Conservation (phyloP, 176 grass and related monocot species). For the Carex cristatella region DNA sequence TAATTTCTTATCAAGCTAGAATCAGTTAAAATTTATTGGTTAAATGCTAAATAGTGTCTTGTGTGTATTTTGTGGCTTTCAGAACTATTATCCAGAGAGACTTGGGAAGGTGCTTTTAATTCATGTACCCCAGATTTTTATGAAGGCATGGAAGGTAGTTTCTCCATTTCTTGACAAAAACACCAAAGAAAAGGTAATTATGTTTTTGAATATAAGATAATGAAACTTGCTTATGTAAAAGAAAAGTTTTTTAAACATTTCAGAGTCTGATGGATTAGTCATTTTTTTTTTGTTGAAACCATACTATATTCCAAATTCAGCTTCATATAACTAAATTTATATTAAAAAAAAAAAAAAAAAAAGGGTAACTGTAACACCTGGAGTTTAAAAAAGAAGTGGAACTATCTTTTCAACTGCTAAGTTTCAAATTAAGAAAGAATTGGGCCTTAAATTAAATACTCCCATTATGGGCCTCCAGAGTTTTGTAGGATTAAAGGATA, state of each 20-base stretch:
- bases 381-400: too few relatives aligned
- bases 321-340: conserved; percentile 2
- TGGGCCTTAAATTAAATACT: neutral
- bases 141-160: conserved; percentile 87
- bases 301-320: neutral
- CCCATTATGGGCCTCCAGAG: neutral
- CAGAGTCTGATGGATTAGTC: too few relatives aligned
- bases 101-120: conserved; percentile 60
- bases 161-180: conserved; percentile 65
- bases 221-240: too few relatives aligned
- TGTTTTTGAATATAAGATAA: too few relatives aligned
- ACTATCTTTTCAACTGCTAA: too few relatives aligned
- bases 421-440: neutral
- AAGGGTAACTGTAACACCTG: too few relatives aligned
- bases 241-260: neutral
- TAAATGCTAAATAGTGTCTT: neutral
- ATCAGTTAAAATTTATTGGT: neutral
- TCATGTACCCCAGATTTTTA: conserved; percentile 69
- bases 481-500: neutral
- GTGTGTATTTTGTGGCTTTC: neutral
- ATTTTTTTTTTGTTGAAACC: neutral
- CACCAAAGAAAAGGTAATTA: conserved; percentile 55
- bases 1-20: neutral
- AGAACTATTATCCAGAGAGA: conserved; percentile 76
- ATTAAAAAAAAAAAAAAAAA: neutral